phyloP scores from a whole-genome alignment of 352 stramenopile genomes.

The Globisporangium apiculatum region DNA sequence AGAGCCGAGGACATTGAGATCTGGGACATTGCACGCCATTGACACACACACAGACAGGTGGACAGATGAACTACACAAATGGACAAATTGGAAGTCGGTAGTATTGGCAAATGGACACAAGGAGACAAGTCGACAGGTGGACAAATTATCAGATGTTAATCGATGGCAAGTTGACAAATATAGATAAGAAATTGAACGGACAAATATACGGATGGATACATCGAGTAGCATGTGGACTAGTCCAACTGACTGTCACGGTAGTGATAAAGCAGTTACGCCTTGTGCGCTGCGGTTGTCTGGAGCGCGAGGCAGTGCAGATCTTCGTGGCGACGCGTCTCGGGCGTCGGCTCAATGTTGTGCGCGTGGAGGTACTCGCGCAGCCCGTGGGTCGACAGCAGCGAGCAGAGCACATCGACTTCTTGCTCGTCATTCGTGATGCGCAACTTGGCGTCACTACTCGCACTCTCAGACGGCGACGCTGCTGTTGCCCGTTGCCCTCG shows the following conservation, averaged over 20 bases:
- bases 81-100: too few relatives aligned
- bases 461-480: conserved; percentile 18
- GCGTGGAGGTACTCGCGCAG: conserved; percentile 57
- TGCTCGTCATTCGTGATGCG: conserved; percentile 19
- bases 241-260: too few relatives aligned
- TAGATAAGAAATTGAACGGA: too few relatives aligned
- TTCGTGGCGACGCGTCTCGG: conserved; percentile 30
- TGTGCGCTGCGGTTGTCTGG: conserved; percentile 13
- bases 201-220: not conserved
- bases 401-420: conserved; percentile 73
- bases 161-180: too few relatives aligned
- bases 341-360: conserved; percentile 42
- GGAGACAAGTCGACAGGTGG: too few relatives aligned
- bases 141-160: too few relatives aligned
- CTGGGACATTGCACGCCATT: conserved; percentile 43
- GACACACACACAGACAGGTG: too few relatives aligned
- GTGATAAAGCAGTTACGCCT: too few relatives aligned
- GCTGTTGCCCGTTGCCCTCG: conserved; percentile 1
- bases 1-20: conserved; percentile 86
- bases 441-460: not conserved
- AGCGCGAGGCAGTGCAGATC: conserved; percentile 73
- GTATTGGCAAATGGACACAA: too few relatives aligned
- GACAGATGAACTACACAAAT: too few relatives aligned
- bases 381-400: conserved; percentile 65
- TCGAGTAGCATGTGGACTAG: not conserved